A percentile compares a stretch with the other conserved stretches of the same genome.
These are phyloP conservation scores for Didymella segeticola DNA, from an alignment of 2,329 filamentous ascomycete species.

Conservation along the genomic window DNA sequence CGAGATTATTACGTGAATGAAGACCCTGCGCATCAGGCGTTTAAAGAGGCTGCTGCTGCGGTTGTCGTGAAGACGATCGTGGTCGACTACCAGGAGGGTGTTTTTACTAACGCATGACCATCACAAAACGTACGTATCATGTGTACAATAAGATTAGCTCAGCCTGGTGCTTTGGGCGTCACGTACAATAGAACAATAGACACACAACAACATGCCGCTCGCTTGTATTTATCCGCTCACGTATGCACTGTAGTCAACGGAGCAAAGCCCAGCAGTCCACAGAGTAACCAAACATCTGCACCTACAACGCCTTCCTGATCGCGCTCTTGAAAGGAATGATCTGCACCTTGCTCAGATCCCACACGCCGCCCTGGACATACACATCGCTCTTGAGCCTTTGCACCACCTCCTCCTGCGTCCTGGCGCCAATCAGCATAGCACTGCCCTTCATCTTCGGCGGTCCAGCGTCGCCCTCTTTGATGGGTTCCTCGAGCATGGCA, in stretches of 20 bases:
- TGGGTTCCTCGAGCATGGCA: slow-evolving; percentile 45
- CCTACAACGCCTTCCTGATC: slow-evolving; percentile 51
- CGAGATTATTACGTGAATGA: slow-evolving; percentile 53
- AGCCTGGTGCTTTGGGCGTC: not conserved
- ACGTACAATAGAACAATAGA: too few relatives aligned
- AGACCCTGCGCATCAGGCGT: slow-evolving; percentile 50
- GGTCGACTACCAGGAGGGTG: slow-evolving; percentile 49
- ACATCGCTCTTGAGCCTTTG: slow-evolving; percentile 73
- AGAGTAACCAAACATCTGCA: not conserved
- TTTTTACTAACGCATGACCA: slow-evolving; percentile 28
- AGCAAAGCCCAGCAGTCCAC: not conserved
- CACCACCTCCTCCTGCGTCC: slow-evolving; percentile 72
- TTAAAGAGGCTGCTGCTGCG: slow-evolving; percentile 43
- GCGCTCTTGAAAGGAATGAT: slow-evolving; percentile 59
- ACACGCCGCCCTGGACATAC: slow-evolving; percentile 75
- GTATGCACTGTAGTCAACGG: too few relatives aligned
- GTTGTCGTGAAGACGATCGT: slow-evolving; percentile 51
- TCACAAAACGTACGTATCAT: not conserved
- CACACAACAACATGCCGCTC: not conserved
- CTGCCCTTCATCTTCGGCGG: slow-evolving; percentile 77
- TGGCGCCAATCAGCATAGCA: slow-evolving; percentile 70
- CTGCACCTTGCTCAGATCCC: slow-evolving; percentile 68
- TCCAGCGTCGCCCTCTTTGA: slow-evolving; percentile 64
- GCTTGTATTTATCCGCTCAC: too few relatives aligned
- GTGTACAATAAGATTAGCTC: not conserved